Percentiles rank a stretch among this genome's conserved stretches.
Evolutionary conservation across 768 basidiomycete genomes (phyloP).

Genomic region (Asterophora lycoperdoides): DNA sequence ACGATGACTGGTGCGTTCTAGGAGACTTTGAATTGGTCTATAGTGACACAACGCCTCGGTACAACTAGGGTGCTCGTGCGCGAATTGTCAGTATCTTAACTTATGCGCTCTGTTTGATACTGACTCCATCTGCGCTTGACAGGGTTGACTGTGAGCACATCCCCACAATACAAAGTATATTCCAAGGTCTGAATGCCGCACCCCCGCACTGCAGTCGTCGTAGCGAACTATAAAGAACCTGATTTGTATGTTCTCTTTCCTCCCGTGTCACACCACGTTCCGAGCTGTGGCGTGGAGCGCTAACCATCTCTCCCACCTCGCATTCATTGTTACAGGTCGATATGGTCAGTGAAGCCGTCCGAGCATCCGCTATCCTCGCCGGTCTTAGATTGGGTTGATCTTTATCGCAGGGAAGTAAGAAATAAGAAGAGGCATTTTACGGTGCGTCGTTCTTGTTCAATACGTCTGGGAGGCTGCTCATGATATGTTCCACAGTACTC

Average conservation of each 20-base stretch:
- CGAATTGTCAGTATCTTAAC: constrained; percentile 67
- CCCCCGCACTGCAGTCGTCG: constrained; percentile 68
- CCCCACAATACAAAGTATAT: neutral
- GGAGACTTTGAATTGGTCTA: neutral
- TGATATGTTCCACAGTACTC: constrained; percentile 51
- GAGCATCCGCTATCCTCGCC: neutral
- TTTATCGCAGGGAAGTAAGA: constrained; percentile 74
- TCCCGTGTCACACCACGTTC: neutral
- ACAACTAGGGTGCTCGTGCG: constrained; percentile 59
- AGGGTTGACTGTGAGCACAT: constrained; percentile 67
- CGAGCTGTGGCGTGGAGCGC: neutral
- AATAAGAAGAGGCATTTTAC: constrained; percentile 83
- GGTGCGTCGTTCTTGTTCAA: constrained; percentile 35
- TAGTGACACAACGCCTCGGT: neutral
- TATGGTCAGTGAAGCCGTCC: constrained; percentile 56
- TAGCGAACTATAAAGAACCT: constrained; percentile 63
- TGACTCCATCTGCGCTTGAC: neutral
- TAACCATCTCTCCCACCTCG: neutral
- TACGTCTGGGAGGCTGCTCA: neutral
- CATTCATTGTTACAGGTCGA: constrained; percentile 49
- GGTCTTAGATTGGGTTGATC: constrained; percentile 13
- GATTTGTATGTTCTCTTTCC: constrained; percentile 61
- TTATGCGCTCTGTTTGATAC: no score
- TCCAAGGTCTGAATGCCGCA: neutral
- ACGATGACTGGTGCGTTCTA: constrained; percentile 37